phyloP scores from a whole-genome alignment of 495 filamentous ascomycete species.

The Penicillium paradoxum region DNA sequence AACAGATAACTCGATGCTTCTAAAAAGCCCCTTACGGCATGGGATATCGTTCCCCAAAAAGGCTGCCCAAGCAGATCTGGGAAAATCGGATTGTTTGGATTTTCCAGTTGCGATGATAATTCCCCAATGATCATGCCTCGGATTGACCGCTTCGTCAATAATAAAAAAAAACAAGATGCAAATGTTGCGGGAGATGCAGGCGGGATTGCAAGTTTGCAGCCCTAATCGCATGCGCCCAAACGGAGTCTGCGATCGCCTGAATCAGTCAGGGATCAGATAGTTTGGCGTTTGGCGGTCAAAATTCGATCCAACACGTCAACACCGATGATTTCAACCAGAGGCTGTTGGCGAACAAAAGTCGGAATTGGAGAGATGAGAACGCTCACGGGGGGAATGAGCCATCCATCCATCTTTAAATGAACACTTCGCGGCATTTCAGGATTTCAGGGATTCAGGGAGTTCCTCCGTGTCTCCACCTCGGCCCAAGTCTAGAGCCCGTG shows the following conservation, averaged over 20 bases:
- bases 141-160: conserved; percentile 13
- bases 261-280: background rate
- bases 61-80: conserved; percentile 10
- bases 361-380: too few species aligned
- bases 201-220: background rate
- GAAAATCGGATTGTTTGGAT: conserved; percentile 12
- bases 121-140: conserved; percentile 2
- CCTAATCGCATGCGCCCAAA: conserved; percentile 5
- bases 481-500: conserved; percentile 4
- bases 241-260: background rate
- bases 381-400: background rate
- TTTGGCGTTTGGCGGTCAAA: conserved; percentile 11
- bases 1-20: background rate
- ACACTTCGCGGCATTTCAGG: background rate
- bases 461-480: conserved; percentile 2
- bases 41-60: conserved; percentile 5
- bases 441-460: background rate
- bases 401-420: background rate
- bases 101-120: conserved; percentile 6
- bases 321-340: conserved; percentile 15
- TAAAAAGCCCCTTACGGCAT: conserved; percentile 5
- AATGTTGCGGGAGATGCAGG: conserved; percentile 1
- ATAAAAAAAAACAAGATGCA: background rate
- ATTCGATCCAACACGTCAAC: conserved; percentile 15
- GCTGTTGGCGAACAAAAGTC: background rate